Base-by-base conservation (phyloP, 192 early-diverging fungal species). In the Linnemannia elongata region DNA sequence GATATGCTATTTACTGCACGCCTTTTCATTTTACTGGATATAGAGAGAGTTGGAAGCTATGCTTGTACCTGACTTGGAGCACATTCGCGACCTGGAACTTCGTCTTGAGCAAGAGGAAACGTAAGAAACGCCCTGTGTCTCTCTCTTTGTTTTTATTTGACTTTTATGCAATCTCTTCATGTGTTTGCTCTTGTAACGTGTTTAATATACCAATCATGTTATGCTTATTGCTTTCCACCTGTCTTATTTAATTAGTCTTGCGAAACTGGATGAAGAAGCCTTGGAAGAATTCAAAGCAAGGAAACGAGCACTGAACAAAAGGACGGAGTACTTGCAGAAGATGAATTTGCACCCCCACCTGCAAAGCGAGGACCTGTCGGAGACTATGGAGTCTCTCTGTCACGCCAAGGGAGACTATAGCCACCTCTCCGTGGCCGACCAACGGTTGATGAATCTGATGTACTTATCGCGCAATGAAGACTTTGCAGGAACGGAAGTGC, bases 41-140 rank as follows among this genome's bases (percentile, higher is more conserved):
- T 81, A 87, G 85, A 76, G 39, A 38, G 75, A 78, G 47, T 39
- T 87, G n/a, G 85, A 87, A 72, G 79, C 80, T 5, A 81, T 68
- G 72, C 79, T 87, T 35, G 85, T 87, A 30, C 80, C 85, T 13
- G 85, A 87, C 33, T 80, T 87, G 15, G 85, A 87, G 45, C 85
- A 81, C 20, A 87, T 87, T 73, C 75, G 85, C 18, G 75, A 87
- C 54, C 30, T 87, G 69, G 85, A 87, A 68, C 70, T 81, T 36
- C 79, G 85, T 27, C 79, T 87, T 44, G 85, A 87, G 33, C 85
- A 87, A 10, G 85, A 87, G 41, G 72, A 87, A 42, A 76, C 68
- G 83, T 80, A 75, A 27, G 17, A 18, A 24, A 77, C 20, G n/a
- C 54, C n/a, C 36, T 41, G n/a, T 27, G 9, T n/a, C n/a, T 41